phyloP scores from a whole-genome alignment of 164 flowering plant genomes.

The Akebia trifoliata region DNA sequence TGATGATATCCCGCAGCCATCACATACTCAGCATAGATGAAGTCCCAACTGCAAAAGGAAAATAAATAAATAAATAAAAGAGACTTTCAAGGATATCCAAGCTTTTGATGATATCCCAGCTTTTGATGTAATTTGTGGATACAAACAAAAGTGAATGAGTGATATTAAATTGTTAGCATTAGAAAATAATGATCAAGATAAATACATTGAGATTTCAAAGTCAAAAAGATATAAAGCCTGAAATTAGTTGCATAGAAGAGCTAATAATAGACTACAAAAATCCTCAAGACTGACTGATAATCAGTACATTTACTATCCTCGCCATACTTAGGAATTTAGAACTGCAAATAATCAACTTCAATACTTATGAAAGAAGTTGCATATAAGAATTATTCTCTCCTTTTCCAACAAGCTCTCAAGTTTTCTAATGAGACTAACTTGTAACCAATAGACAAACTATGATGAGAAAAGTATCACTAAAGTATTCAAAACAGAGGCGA shows the following conservation, averaged over 20 bases:
- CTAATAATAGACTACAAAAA: background rate
- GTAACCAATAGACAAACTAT: too few relatives aligned
- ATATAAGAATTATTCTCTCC: too few relatives aligned
- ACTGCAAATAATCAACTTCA: too few relatives aligned
- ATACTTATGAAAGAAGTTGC: too few relatives aligned
- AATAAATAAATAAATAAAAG: background rate
- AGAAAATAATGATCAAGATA: background rate
- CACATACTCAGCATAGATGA: conserved; percentile 96
- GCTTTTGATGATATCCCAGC: background rate
- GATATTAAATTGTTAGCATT: background rate
- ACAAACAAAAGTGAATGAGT: background rate
- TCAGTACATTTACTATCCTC: too few relatives aligned
- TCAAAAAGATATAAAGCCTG: background rate
- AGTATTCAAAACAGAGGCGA: too few relatives aligned
- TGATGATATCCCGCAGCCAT: conserved; percentile 91
- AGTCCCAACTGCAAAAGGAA: conserved; percentile 75
- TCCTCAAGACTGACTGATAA: too few relatives aligned
- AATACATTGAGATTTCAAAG: background rate
- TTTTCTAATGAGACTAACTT: too few relatives aligned
- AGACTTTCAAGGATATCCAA: background rate
- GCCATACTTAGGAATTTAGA: too few relatives aligned
- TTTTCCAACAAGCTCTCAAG: too few relatives aligned
- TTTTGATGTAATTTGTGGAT: background rate
- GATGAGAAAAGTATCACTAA: too few relatives aligned
- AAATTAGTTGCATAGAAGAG: background rate